Base-by-base conservation (phyloP, 305 asterid genomes). In the Ruellia speciosa region DNA sequence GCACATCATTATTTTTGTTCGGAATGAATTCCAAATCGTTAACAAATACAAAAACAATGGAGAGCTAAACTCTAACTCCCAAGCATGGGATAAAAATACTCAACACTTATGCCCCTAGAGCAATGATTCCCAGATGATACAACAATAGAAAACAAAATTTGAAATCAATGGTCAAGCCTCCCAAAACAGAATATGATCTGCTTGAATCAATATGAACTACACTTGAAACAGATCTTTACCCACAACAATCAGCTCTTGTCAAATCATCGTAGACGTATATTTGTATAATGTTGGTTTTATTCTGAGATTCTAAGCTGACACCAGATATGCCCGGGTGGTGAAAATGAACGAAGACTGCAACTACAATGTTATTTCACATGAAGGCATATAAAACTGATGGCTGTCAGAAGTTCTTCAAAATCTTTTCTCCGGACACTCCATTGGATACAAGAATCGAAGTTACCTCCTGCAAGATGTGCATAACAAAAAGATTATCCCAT, bases 391-490 rank as follows among this genome's bases (percentile, higher is more conserved):
- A 14, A 43, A 43, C 49, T 43, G 3, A 24, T 14, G 2, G 2
- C 14, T 15, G 39, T 53, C 40, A 53, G 28, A 53, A 14, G 14
- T 53, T 20, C 40, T 31, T 53, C 58, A 56, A 34, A 56, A 56
- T 56, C 49, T 35, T 54, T 18, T 54, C 47, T 4, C 24, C 13
- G 16, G 59, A 54, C 7, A 54, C 59, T 34, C 59, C 59, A 7
- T 54, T 35, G 18, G 17, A 14, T 35, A 56, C n/a, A 56, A 56
- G 59, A 56, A 56, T 7, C 16, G 60, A 35, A 35, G 60, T 56
- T 18, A 56, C 49, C 60, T 35, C 60, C 60, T 56, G 60, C 31
- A 56, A 56, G 24, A 56, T 34, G 45, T 18, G 7, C 3, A 56
- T 16, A 5, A 20, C 9, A n/a, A 47, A n/a, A 14, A n/a, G 20